These are phyloP conservation scores for Jamesozyma hellenica DNA, from an alignment of 805 yeast genomes.

Conservation along the genomic window DNA sequence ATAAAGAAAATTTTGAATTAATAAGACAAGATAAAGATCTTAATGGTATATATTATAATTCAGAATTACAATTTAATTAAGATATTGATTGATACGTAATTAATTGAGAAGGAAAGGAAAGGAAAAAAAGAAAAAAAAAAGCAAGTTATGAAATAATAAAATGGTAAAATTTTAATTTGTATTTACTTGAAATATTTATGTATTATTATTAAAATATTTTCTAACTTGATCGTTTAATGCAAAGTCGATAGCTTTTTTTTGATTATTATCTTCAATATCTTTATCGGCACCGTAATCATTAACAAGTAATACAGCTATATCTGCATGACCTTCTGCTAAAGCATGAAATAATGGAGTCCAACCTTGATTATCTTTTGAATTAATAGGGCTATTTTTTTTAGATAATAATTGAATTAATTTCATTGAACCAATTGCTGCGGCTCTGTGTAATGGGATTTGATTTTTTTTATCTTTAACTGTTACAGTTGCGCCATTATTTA, in stretches of 20 bases:
- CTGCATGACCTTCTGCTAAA: slow-evolving; percentile 80
- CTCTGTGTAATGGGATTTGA: slow-evolving; percentile 67
- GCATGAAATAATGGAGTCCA: slow-evolving; percentile 91
- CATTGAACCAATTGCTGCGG: slow-evolving; percentile 65
- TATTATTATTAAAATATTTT: slow-evolving; percentile 29
- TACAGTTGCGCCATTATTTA: slow-evolving; percentile 50
- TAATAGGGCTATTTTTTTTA: slow-evolving; percentile 48
- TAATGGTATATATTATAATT: slow-evolving; percentile 19
- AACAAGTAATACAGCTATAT: slow-evolving; percentile 53
- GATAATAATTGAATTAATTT: slow-evolving; percentile 47
- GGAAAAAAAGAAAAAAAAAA: background rate
- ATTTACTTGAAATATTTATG: slow-evolving; percentile 2
- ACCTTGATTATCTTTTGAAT: slow-evolving; percentile 58
- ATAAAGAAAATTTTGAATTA: slow-evolving; percentile 10
- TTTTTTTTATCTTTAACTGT: slow-evolving; percentile 58
- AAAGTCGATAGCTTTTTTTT: slow-evolving; percentile 44
- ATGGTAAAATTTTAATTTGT: background rate
- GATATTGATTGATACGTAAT: slow-evolving; percentile 12
- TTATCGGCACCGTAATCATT: slow-evolving; percentile 56
- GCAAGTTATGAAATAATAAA: no score
- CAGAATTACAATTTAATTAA: slow-evolving; percentile 15
- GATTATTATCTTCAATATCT: slow-evolving; percentile 38
- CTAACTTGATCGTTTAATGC: slow-evolving; percentile 45
- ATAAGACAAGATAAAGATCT: slow-evolving; percentile 10
- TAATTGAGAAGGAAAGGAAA: no score